phyloP scores from a whole-genome alignment of 768 basidiomycete species.

The Rhizopogon salebrosus region DNA sequence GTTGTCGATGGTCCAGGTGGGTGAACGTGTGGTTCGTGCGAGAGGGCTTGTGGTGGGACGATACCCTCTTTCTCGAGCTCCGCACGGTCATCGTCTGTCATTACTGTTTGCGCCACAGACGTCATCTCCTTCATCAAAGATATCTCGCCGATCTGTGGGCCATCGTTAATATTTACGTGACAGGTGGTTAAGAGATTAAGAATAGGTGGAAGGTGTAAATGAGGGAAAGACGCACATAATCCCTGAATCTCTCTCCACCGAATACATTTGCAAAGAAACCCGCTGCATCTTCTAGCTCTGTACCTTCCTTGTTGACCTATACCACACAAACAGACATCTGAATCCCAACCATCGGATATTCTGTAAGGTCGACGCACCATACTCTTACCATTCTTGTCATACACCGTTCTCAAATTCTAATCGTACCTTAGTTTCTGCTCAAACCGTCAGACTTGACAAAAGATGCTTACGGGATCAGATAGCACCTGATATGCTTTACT shows the following conservation, averaged over 20 bases:
- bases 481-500: slow-evolving; percentile 96
- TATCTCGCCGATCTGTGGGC: slow-evolving; percentile 87
- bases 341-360: slow-evolving; percentile 5
- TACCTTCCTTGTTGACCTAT: slow-evolving; percentile 75
- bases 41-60: slow-evolving; percentile 14
- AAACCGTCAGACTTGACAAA: slow-evolving; percentile 4
- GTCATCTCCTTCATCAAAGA: slow-evolving; percentile 94
- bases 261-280: slow-evolving; percentile 96
- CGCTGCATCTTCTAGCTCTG: slow-evolving; percentile 85
- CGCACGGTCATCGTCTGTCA: slow-evolving; percentile 89
- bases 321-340: slow-evolving; percentile 1
- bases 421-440: neutral
- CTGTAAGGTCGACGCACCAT: slow-evolving; percentile 47
- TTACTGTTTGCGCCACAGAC: slow-evolving; percentile 76
- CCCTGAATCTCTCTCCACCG: slow-evolving; percentile 86
- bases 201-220: neutral
- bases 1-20: slow-evolving; percentile 8
- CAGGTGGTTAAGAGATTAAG: neutral
- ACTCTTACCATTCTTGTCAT: slow-evolving; percentile 92
- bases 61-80: slow-evolving; percentile 75
- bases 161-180: neutral
- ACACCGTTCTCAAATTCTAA: slow-evolving; percentile 79
- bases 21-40: slow-evolving; percentile 8
- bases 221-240: slow-evolving; percentile 60
- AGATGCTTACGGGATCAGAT: slow-evolving; percentile 64